Base-by-base conservation (phyloP, 2,329 filamentous ascomycete genomes). In the Magnaporthiopsis incrustans region DNA sequence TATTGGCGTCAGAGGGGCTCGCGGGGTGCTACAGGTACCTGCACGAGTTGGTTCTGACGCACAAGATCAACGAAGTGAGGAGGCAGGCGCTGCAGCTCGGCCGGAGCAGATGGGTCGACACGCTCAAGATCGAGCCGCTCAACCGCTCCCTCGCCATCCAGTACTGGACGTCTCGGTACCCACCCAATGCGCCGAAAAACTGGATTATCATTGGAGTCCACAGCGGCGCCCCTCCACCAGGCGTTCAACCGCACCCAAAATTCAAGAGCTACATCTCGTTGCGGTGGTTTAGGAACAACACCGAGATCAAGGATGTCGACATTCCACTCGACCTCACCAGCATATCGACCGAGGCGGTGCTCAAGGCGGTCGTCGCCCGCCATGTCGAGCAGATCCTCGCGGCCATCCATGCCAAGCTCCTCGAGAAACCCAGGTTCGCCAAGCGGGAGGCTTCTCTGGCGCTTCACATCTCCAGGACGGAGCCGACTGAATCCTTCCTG, bases 131-230 rank as follows among this genome's bases (percentile, higher is more conserved):
- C 22, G 91, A 97, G 72, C 82, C 88, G 33, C 81, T 97, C 53
- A 90, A 95, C 73, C 85, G 95, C 66, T 89, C 89, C 33, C 79
- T 99, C 65, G 86, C 92, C 12, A 84, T 99, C 44, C 93, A 97
- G 71, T 99, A 99, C 76, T 99, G 95, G 95, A 81, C 85, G 22
- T 83, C 85, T 62, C 85, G 87, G 69, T 81, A 83, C 64, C 71
- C 74, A 27, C 72, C 76, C 35, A 78, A 78, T 57, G 85, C 85
- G 0, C 81, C 84, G 22, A 97, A 96, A 78, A 96, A 88, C 73
- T 99, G 95, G 94, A 81, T 99, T 60, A 88, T 98, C 68, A 81
- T 99, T 62, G 93, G 92, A 12, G 85, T 97, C 50, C 83, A 87
- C 65, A 92, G 88, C 71, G 88, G 88, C 65, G 65, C 50, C 44